Evolutionary conservation across 306 rosid genomes (phyloP), one percentile per base, ranked within the genome.

Genomic region (Dryas alaskensis): DNA sequence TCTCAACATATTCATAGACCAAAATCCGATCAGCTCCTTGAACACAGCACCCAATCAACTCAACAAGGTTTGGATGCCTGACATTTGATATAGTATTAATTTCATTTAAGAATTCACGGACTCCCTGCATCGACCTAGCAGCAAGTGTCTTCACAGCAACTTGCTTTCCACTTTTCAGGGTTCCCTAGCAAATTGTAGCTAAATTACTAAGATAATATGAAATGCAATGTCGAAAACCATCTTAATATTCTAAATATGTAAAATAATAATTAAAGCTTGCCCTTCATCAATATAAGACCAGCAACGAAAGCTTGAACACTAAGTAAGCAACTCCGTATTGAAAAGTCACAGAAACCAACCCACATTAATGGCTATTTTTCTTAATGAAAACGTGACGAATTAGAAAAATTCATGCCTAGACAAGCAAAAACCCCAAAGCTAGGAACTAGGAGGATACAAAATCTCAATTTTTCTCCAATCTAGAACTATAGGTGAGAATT

Each of bases 121-220:
- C 89, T 69, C 99, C 99, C 67, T 95, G 98, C 93, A 70, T 88
- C n/a, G 98, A 95, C 53, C 87, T 87, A 59, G 83, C 85, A 37
- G 99, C 82, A 78, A 95, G 99, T 63, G 88, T 86, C 84, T 92
- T 95, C 84, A 95, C 88, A n/a, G 99, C 99, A 78, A 95, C 77
- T 40, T 53, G 70, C 65, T 62, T 71, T 75, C 98, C 96, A 77
- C 65, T 68, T 85, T 65, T 87, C 50, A 92, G 86, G 52, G 86
- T 82, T 62, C 98, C 99, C 99, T 95, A 67, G 40, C 49, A 86
- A 88, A 77, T 76, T 73, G 64, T 19, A 67, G 81, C 58, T 51
- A 50, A 46, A 48, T 43, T 19, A 40, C 48, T 39, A 19, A 62
- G 79, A 66, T 5, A 50, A 22, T 51, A 37, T 10, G 72, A 60